phyloP scores from a whole-genome alignment of 441 rosid genomes.

The Metrosideros polymorpha region DNA sequence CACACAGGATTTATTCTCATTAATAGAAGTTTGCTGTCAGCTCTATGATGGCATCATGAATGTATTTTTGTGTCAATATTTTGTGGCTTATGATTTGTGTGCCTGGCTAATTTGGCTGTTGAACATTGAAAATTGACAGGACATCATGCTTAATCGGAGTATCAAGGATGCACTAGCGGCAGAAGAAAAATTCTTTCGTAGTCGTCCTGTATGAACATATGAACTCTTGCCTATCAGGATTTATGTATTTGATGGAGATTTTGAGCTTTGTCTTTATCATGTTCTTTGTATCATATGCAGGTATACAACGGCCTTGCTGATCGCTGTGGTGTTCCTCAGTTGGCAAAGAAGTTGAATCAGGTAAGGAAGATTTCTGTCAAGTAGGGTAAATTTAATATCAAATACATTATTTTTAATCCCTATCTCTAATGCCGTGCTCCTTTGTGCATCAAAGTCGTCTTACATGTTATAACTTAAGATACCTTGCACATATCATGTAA shows the following conservation, averaged over 20 bases:
- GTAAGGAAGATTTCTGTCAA: slow-evolving; percentile 16
- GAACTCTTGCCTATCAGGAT: not conserved
- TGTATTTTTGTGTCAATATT: not conserved
- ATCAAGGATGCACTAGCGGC: slow-evolving; percentile 86
- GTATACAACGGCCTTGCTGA: slow-evolving; percentile 75
- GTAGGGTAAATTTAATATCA: not conserved
- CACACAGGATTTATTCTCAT: not conserved
- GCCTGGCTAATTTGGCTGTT: not conserved
- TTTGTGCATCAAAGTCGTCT: not conserved
- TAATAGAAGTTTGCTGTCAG: not conserved
- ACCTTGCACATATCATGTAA: not conserved
- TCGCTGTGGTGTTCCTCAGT: slow-evolving; percentile 85
- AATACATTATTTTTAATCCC: not conserved
- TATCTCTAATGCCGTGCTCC: not conserved
- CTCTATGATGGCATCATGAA: not conserved
- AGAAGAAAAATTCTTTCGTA: slow-evolving; percentile 90
- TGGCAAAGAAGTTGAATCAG: slow-evolving; percentile 93
- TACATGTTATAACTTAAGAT: not conserved
- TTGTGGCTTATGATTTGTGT: not conserved
- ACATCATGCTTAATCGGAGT: slow-evolving; percentile 66
- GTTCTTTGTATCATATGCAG: slow-evolving; percentile 18
- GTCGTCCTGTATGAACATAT: slow-evolving; percentile 68
- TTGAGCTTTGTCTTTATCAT: not conserved
- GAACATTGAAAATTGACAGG: slow-evolving; percentile 25
- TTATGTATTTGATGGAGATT: not conserved